These are phyloP conservation scores for Benincasa hispida DNA, from an alignment of 306 rosid species.

Conservation along the genomic window DNA sequence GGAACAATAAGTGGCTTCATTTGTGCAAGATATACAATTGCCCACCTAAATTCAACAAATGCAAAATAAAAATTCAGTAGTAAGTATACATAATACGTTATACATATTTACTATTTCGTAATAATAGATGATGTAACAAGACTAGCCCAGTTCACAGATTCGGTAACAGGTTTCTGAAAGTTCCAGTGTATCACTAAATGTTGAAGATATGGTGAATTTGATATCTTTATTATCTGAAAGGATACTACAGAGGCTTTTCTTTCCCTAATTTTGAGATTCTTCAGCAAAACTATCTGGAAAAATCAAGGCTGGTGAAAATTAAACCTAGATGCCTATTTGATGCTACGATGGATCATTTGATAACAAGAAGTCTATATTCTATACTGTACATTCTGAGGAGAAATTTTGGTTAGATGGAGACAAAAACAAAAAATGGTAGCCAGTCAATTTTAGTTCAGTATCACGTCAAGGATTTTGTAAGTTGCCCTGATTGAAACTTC, in stretches of 20 bases:
- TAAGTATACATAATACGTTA: background rate
- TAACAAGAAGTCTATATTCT: background rate
- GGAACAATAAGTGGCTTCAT: constrained; percentile 99
- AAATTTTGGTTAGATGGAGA: background rate
- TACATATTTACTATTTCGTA: background rate
- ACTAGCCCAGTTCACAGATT: background rate
- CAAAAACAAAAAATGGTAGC: background rate
- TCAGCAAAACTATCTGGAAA: background rate
- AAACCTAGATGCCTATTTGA: background rate
- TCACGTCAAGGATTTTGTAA: background rate
- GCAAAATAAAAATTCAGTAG: background rate
- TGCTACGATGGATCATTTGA: background rate
- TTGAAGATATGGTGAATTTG: background rate
- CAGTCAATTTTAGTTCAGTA: background rate
- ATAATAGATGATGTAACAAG: background rate
- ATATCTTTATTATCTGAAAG: background rate
- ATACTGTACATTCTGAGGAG: background rate
- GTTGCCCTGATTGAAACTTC: background rate
- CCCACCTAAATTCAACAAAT: constrained; percentile 64
- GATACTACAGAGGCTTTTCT: background rate
- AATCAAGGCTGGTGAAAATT: background rate
- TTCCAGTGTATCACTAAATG: background rate
- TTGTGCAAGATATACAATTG: constrained; percentile 91
- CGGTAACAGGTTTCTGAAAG: background rate
- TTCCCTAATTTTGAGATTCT: background rate